phyloP scores from a whole-genome alignment of 768 basidiomycete species.

The Vararia minispora region DNA sequence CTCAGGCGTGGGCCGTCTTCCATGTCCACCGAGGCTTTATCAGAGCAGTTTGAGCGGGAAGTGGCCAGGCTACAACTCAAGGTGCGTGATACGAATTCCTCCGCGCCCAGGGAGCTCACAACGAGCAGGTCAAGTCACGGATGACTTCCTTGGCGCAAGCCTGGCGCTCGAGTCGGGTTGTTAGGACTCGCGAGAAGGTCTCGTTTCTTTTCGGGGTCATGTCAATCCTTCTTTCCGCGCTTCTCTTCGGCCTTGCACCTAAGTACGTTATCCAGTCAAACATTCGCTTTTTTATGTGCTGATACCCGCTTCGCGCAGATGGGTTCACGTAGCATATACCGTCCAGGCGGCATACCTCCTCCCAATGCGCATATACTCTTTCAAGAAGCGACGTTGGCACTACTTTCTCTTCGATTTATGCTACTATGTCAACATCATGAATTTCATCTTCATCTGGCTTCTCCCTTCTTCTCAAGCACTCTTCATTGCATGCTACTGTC shows the following conservation, averaged over 20 bases:
- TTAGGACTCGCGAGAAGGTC: constrained; percentile 68
- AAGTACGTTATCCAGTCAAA: constrained; percentile 38
- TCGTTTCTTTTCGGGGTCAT: constrained; percentile 92
- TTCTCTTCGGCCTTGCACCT: constrained; percentile 79
- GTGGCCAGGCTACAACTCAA: constrained; percentile 78
- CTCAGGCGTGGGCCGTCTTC: constrained; percentile 54
- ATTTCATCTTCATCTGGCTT: constrained; percentile 84
- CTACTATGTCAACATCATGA: constrained; percentile 86
- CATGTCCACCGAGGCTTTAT: constrained; percentile 48
- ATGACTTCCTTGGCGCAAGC: constrained; percentile 64
- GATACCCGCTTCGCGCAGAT: constrained; percentile 32
- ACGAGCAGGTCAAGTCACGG: constrained; percentile 55
- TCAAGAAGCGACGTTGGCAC: constrained; percentile 88
- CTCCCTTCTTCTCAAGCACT: constrained; percentile 64
- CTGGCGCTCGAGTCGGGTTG: constrained; percentile 87
- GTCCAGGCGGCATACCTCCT: constrained; percentile 66
- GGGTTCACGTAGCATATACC: constrained; percentile 85
- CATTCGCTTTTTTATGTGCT: constrained; percentile 3
- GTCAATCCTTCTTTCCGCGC: constrained; percentile 72
- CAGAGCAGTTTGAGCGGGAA: constrained; percentile 74
- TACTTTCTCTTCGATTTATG: constrained; percentile 89
- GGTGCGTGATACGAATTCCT: constrained; percentile 31
- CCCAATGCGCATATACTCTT: constrained; percentile 69
- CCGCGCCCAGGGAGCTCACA: neutral
- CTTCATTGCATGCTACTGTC: constrained; percentile 84